A percentile compares a stretch with the other conserved stretches of the same genome.
These are phyloP conservation scores for Bruguiera sexangula DNA, from an alignment of 345 rosid species.

Conservation along the genomic window DNA sequence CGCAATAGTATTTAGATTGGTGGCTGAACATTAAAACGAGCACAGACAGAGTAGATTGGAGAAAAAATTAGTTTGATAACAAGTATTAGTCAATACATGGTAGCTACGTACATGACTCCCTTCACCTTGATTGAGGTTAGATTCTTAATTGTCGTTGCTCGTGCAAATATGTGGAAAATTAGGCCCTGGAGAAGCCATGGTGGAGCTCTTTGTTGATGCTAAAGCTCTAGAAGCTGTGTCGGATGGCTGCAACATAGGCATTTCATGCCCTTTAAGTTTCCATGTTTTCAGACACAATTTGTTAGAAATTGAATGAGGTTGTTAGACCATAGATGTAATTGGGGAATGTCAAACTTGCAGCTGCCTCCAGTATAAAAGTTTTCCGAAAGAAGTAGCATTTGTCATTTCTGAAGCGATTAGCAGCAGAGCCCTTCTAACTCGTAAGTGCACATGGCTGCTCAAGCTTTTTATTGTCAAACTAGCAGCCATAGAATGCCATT, in stretches of 20 bases:
- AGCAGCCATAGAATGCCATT: not conserved
- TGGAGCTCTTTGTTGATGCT: conserved; percentile 47
- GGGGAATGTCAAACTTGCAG: conserved; percentile 8
- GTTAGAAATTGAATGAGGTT: conserved; percentile 16
- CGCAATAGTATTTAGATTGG: not conserved
- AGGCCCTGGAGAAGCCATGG: conserved; percentile 60
- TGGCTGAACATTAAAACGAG: not conserved
- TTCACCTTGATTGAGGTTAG: too few relatives aligned
- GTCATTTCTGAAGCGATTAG: not conserved
- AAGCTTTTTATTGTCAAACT: not conserved
- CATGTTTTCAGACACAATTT: conserved; percentile 35
- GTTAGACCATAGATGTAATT: not conserved
- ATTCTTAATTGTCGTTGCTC: conserved; percentile 2
- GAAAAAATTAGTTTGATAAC: too few relatives aligned
- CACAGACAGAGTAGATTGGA: too few relatives aligned
- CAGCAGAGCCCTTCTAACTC: not conserved
- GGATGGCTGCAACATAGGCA: conserved; percentile 63
- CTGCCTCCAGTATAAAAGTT: conserved; percentile 1
- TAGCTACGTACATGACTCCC: too few relatives aligned
- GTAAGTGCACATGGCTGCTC: conserved; percentile 2
- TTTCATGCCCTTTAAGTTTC: conserved; percentile 45
- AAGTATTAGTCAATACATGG: too few relatives aligned
- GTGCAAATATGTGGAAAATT: conserved; percentile 36
- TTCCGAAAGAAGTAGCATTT: not conserved
- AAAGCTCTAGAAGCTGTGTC: conserved; percentile 46